Base-by-base conservation (phyloP, 2,329 filamentous ascomycete genomes). In the Teratosphaeria zuluensis region DNA sequence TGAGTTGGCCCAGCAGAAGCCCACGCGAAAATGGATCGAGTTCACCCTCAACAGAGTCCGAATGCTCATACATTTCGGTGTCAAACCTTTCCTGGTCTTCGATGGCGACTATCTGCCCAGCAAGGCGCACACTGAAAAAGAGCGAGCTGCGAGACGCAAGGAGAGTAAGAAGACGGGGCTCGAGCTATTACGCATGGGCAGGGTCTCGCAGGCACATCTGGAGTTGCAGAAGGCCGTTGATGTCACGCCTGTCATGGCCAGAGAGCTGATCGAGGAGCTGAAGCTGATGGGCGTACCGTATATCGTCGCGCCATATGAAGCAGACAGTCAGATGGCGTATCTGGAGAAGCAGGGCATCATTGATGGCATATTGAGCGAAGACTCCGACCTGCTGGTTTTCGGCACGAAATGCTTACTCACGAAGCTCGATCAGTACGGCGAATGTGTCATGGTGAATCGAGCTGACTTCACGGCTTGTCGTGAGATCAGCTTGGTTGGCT, bases 171-270 rank as follows among this genome's bases (percentile, higher is more conserved):
- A 83, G 69, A 72, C 84, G 1, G 94, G 92, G 0, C 75, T 92
- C 60, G 90, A 94, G 69, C 77, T 96, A 11, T 78, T 96, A 58
- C 86, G 86, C 61, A 87, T 91, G 35, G 92, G 94, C 31, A 92
- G 92, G 70, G 80, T 83, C 1, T 81, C 87, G 0, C 88, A 92
- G 69, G 94, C 94, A 9, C 84, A 92, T 59, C 79, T 86, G 53
- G 91, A 97, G 73, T 82, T 97, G 58, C 92, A 97, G 70, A 99
- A 97, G 73, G 89, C 92, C 53, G 88, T 97, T 61, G 94, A 99
- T 72, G 86, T 99, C 42, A 97, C 94, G 1, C 92, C 95, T 1
- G 86, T 94, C 68, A 99, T 99, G 95, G 94, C 94, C 7, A 84
- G 89, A 6, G 82, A 89, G 64, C 77, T 97, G 56, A 99, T 99